These are phyloP conservation scores for Oryza rufipogon DNA, from an alignment of 176 grass and related monocot species.

Conservation along the genomic window DNA sequence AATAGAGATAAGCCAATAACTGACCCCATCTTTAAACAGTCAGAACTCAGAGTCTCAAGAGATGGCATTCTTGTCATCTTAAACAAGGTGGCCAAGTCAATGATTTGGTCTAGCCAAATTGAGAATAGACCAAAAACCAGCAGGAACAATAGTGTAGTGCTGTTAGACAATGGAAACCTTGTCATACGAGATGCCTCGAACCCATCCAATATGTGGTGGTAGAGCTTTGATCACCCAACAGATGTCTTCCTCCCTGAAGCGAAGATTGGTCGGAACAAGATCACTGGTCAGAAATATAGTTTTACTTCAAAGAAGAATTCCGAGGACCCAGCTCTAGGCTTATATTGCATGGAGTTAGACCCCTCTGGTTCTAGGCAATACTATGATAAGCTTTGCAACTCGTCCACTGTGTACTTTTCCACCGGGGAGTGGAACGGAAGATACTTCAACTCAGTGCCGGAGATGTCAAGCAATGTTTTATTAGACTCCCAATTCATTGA, in stretches of 20 bases:
- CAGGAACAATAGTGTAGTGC: not conserved
- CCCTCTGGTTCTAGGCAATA: not conserved
- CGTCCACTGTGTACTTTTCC: slow-evolving; percentile 16
- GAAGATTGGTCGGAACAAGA: slow-evolving; percentile 45
- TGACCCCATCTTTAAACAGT: not conserved
- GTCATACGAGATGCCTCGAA: slow-evolving; percentile 9
- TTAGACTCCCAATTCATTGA: slow-evolving; percentile 12
- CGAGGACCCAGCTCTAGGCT: slow-evolving; percentile 31
- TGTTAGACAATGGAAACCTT: not conserved
- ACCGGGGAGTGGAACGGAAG: slow-evolving; percentile 47
- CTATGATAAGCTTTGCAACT: not conserved
- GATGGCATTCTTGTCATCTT: not conserved
- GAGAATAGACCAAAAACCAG: not conserved
- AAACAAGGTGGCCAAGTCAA: slow-evolving; percentile 8
- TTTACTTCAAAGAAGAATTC: slow-evolving; percentile 41
- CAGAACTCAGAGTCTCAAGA: not conserved
- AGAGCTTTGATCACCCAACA: slow-evolving; percentile 58
- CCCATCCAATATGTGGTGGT: slow-evolving; percentile 41
- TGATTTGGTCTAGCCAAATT: not conserved
- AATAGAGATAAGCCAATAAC: slow-evolving; percentile 43
- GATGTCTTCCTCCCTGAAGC: slow-evolving; percentile 35
- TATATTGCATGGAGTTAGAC: slow-evolving; percentile 38
- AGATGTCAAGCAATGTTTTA: not conserved
- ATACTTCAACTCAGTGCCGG: slow-evolving; percentile 28
- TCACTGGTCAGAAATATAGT: slow-evolving; percentile 25